Evolutionary conservation across 148 eudicot genomes (phyloP), one percentile per base, ranked within the genome.

Genomic region (Rhododendron molle): DNA sequence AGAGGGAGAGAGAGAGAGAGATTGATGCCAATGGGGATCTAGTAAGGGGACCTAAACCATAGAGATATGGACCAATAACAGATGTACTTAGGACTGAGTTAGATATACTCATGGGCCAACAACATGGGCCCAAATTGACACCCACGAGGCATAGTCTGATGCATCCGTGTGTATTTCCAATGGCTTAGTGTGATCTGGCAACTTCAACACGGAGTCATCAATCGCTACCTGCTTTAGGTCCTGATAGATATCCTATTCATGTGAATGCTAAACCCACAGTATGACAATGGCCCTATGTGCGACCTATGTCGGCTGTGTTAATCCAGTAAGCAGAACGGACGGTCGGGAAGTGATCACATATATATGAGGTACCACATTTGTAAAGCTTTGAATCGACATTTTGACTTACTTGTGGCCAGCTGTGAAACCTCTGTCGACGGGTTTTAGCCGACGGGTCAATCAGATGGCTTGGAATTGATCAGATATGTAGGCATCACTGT

Each of bases 91-190:
- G n/a, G 54, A 40, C 58, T 82, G 16, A 13, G 18, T 62, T 80
- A 81, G 84, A 83, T 87, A 83, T 85, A 76, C 60, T 86, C 73
- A 83, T 58, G 84, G 81, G 89, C 88, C 79, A 76, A 81, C 79
- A 28, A 49, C 49, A 81, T 85, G 88, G 85, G 87, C 81, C 71
- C 62, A 79, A 83, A 71, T 89, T 60, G 81, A 73, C 82, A 80
- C 84, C 67, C n/a, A 58, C 65, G 9, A 76, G 12, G 83, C 44
- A 40, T 40, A 40, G 44, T 40, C 7, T 6, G 8, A 40, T 40
- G 44, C 44, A 40, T 5, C 44, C 7, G 7, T 38, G 43, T 5
- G 43, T 5, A 38, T 0, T 5, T 38, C 43, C 0, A 38, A 38
- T 38, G 43, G 43, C 43, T 38, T 38, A 38, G 44, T 40, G 44